Conservation (phyloP, 2,329 filamentous ascomycete genomes). For the Sordariomycetes sp. region DNA sequence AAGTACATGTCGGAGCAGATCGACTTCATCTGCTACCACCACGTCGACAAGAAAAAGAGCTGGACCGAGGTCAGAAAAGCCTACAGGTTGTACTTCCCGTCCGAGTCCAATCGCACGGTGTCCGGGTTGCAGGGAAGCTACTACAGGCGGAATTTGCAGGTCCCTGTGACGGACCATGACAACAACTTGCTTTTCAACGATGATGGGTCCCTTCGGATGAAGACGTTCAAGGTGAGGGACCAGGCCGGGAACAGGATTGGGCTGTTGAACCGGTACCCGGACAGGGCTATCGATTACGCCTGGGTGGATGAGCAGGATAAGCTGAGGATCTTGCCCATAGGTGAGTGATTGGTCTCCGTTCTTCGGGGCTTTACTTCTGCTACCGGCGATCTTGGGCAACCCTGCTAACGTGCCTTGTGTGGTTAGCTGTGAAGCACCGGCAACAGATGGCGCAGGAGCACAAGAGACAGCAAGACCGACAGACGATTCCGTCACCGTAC, state of each 20-base stretch:
- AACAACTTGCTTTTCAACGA: constrained; percentile 27
- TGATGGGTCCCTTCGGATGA: constrained; percentile 16
- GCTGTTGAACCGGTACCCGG: constrained; percentile 30
- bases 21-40: constrained; percentile 32
- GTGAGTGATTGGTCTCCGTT: constrained; percentile 19
- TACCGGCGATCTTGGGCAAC: not conserved
- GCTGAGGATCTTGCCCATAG: constrained; percentile 23
- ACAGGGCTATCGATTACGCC: constrained; percentile 31
- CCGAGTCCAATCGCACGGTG: constrained; percentile 6
- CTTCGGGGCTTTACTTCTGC: not conserved
- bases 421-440: constrained; percentile 4
- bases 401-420: not conserved
- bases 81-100: constrained; percentile 7
- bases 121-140: constrained; percentile 29
- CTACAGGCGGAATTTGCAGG: constrained; percentile 30
- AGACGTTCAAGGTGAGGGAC: constrained; percentile 10
- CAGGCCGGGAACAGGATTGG: constrained; percentile 15
- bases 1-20: constrained; percentile 32
- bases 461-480: constrained; percentile 1
- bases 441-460: constrained; percentile 3
- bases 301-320: constrained; percentile 31
- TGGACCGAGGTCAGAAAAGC: constrained; percentile 15
- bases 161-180: constrained; percentile 27
- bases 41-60: constrained; percentile 30
- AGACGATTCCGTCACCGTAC: constrained; percentile 5